phyloP scores from a whole-genome alignment of 1,284 basidiomycete species.

The Dichomitus squalens region DNA sequence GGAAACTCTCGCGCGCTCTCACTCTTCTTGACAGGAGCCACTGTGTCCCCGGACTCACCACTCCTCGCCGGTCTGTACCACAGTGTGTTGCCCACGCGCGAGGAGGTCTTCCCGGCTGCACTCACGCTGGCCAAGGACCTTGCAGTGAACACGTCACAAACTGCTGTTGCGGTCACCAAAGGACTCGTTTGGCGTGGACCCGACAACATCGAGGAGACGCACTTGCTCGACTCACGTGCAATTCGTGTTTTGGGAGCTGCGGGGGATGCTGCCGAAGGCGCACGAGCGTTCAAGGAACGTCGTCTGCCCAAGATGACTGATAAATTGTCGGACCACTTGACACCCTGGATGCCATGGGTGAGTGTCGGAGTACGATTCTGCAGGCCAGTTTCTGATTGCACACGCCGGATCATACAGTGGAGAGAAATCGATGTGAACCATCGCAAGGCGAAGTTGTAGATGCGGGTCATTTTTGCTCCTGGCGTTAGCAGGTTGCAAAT shows the following conservation, averaged over 20 bases:
- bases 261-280: constrained; percentile 50
- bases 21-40: constrained; percentile 51
- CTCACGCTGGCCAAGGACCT: constrained; percentile 54
- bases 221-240: constrained; percentile 52
- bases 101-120: constrained; percentile 54
- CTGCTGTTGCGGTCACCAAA: constrained; percentile 53
- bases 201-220: constrained; percentile 53
- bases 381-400: neutral
- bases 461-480: neutral
- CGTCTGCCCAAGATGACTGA: constrained; percentile 47
- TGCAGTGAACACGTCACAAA: constrained; percentile 50
- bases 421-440: constrained; percentile 12
- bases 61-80: constrained; percentile 48
- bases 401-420: constrained; percentile 9
- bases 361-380: constrained; percentile 12
- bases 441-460: constrained; percentile 19
- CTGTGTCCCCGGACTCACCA: constrained; percentile 47
- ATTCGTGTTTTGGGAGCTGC: constrained; percentile 42
- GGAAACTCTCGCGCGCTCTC: constrained; percentile 53
- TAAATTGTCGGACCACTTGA: constrained; percentile 41
- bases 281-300: constrained; percentile 49
- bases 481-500: no score
- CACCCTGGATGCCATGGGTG: constrained; percentile 55
- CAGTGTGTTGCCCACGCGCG: constrained; percentile 47
- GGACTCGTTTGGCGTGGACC: constrained; percentile 52